These are phyloP conservation scores for Ogataea methanolica DNA, from an alignment of 805 yeast genomes.

Conservation along the genomic window DNA sequence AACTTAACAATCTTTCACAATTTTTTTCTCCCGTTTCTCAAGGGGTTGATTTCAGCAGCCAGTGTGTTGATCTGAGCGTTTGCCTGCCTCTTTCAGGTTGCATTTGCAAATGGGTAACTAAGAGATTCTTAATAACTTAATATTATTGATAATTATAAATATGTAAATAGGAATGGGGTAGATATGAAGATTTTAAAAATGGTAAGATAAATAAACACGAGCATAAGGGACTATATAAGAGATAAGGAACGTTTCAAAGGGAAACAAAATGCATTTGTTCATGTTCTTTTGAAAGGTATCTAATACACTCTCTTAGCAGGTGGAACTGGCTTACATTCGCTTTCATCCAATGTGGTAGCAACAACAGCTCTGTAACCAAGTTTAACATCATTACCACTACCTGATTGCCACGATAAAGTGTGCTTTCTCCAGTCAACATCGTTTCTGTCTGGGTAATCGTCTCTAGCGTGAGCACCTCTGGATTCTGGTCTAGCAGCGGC, in stretches of 20 bases:
- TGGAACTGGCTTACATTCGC: conserved; percentile 92
- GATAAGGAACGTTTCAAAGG: no score
- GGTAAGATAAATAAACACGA: not conserved
- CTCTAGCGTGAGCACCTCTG: conserved; percentile 99
- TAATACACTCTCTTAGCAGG: conserved; percentile 95
- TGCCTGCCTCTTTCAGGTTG: not conserved
- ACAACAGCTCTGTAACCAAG: conserved; percentile 86
- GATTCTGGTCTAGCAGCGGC: conserved; percentile 97
- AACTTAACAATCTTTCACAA: no score
- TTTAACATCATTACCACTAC: conserved; percentile 62
- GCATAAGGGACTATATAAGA: not conserved
- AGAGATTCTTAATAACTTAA: not conserved
- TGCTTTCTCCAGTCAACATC: conserved; percentile 98
- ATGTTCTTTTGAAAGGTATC: not conserved
- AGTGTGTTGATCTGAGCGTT: not conserved
- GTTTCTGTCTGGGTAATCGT: conserved; percentile 94
- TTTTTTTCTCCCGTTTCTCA: not conserved
- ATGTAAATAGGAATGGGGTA: conserved; percentile 1
- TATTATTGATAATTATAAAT: not conserved
- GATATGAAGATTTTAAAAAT: not conserved
- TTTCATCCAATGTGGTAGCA: conserved; percentile 78
- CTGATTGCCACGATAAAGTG: conserved; percentile 84
- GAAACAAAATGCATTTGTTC: no score
- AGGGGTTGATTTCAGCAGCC: not conserved
- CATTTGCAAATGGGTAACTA: not conserved